Conservation (phyloP, 179 eudicot genomes). For the Beta corolliflora region DNA sequence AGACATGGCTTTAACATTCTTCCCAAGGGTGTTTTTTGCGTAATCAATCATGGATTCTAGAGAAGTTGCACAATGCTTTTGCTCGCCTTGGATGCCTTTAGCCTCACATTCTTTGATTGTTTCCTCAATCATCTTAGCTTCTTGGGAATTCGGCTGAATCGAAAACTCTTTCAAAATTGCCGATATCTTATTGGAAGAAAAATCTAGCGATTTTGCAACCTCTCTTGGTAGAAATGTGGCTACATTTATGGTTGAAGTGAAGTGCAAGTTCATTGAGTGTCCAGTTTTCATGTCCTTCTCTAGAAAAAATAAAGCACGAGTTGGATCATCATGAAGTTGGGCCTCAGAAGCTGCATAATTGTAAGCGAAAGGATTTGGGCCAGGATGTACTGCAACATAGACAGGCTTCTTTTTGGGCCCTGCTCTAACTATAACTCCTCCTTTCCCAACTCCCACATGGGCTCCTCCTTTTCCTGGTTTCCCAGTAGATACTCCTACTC, state of each 20-base stretch:
- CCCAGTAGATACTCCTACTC: conserved; percentile 26
- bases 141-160: conserved; percentile 47
- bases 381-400: conserved; percentile 47
- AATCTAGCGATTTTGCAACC: conserved; percentile 56
- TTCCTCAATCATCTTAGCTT: conserved; percentile 47
- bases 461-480: conserved; percentile 41
- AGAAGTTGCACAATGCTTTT: conserved; percentile 74
- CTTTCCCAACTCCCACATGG: conserved; percentile 65
- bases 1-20: conserved; percentile 41
- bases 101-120: conserved; percentile 65
- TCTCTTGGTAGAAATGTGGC: conserved; percentile 60
- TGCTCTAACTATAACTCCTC: conserved; percentile 50
- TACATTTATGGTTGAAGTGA: conserved; percentile 37
- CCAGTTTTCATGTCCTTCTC: conserved; percentile 59
- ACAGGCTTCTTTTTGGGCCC: conserved; percentile 58
- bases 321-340: conserved; percentile 66
- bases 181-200: conserved; percentile 52
- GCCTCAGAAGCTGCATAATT: conserved; percentile 57
- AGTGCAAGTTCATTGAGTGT: conserved; percentile 53
- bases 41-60: conserved; percentile 83
- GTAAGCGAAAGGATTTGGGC: conserved; percentile 47
- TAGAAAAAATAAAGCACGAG: conserved; percentile 67
- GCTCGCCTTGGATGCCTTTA: conserved; percentile 52
- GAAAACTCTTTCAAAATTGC: conserved; percentile 39
- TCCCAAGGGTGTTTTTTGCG: conserved; percentile 50